These are phyloP conservation scores for Phoma sp. DNA, from an alignment of 2,329 filamentous ascomycete species.

Conservation along the genomic window DNA sequence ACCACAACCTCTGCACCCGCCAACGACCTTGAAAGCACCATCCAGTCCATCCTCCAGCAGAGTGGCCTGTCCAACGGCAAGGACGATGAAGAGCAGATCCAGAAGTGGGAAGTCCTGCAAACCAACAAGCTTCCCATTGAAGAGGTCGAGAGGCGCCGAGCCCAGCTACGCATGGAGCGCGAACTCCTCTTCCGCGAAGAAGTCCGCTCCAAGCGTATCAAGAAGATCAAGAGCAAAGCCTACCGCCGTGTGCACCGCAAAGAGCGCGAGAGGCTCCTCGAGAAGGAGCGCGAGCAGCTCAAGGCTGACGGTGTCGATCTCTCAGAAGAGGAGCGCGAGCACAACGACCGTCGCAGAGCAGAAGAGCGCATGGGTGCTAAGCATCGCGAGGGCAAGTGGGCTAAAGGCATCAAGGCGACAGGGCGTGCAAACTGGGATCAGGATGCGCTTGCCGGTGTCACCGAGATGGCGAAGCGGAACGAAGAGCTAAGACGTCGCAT, in stretches of 20 bases:
- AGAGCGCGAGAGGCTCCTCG: constrained; percentile 67
- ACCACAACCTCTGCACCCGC: constrained; percentile 66
- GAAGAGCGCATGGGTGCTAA: constrained; percentile 85
- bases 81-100: constrained; percentile 67
- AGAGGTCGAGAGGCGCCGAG: constrained; percentile 74
- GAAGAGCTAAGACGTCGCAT: constrained; percentile 83
- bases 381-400: constrained; percentile 91
- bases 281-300: constrained; percentile 65
- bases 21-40: constrained; percentile 84
- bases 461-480: constrained; percentile 81
- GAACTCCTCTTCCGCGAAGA: constrained; percentile 90
- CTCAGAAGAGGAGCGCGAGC: constrained; percentile 70
- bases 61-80: constrained; percentile 76
- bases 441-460: constrained; percentile 77
- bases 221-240: constrained; percentile 98
- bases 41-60: constrained; percentile 87
- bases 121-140: constrained; percentile 75
- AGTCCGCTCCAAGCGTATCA: constrained; percentile 87
- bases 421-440: constrained; percentile 89
- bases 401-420: constrained; percentile 80
- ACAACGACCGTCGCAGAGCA: constrained; percentile 76
- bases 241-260: constrained; percentile 92
- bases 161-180: constrained; percentile 78
- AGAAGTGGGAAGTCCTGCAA: constrained; percentile 73
- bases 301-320: constrained; percentile 66